Base-by-base conservation (phyloP, 441 rosid genomes). In the Arabidopsis hybrid region DNA sequence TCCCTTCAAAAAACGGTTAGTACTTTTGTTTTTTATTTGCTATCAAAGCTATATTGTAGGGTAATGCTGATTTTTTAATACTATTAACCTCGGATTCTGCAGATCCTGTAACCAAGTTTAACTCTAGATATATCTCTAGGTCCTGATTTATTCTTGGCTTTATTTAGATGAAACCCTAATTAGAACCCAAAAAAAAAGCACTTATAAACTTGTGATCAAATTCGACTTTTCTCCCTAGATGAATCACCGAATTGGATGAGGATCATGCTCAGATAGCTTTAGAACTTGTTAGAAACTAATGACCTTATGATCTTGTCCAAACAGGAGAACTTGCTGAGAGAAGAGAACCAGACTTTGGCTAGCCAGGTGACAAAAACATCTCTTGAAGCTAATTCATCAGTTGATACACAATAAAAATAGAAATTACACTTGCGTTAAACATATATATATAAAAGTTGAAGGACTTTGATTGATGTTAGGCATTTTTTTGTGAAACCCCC, bases 1-100 rank as follows among this genome's bases (percentile, higher is more conserved):
- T 39, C 38, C 35, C 72, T 64, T 65, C 32, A 64, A 49, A 75
- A 70, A 58, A 76, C 50, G 80, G 76, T 70, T n/a, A 57, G 75
- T 46, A 46, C 4, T 16, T 38, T 55, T 35, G 53, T 35, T 57
- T 60, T 43, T 16, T 21, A 4, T 45, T 51, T 1, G 14, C 46
- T n/a, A 16, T 4, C 49, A 4, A 0, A 8, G 17, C 51, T 53
- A 57, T 38, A 35, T 35, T 49, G 35, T 51, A 47, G 43, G 65
- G 42, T 57, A 58, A 21, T 40, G 14, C 51, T 55, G 31, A 26
- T 64, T 65, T 18, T 57, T 29, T 50, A 73, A 21, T 18, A 13
- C 50, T n/a, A n/a, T 62, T 34, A 42, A 29, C 18, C 11, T 62
- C 45, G 1, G 16, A 42, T 11, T 52, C 13, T 52, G 5, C 38